phyloP scores from a whole-genome alignment of 495 filamentous ascomycete species.

The Echria macrotheca region DNA sequence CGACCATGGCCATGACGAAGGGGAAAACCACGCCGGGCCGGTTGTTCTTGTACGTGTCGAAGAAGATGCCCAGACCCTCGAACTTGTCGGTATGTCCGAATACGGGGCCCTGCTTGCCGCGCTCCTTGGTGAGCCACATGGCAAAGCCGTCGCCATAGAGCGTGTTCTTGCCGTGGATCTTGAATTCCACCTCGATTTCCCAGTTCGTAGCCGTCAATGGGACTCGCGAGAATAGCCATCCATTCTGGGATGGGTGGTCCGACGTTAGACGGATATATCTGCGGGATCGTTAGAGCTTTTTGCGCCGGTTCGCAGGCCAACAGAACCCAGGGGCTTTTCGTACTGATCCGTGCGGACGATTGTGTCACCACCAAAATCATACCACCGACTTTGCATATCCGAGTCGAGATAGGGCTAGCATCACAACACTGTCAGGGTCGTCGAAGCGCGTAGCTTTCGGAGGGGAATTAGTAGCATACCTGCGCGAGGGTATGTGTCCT shows the following conservation, averaged over 20 bases:
- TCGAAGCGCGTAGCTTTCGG: neutral
- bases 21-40: conserved; percentile 92
- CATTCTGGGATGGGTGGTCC: conserved; percentile 80
- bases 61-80: conserved; percentile 92
- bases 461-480: conserved; percentile 33
- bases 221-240: conserved; percentile 90
- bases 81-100: conserved; percentile 87
- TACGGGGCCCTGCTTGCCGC: conserved; percentile 73
- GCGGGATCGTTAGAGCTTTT: conserved; percentile 10
- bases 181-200: conserved; percentile 97
- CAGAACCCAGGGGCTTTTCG: conserved; percentile 12
- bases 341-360: conserved; percentile 91
- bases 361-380: conserved; percentile 96
- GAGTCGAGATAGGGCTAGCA: conserved; percentile 91
- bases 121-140: conserved; percentile 96
- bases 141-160: conserved; percentile 97
- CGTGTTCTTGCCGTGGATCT: conserved; percentile 66
- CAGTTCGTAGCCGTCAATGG: conserved; percentile 98
- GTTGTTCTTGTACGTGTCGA: conserved; percentile 99
- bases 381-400: conserved; percentile 99
- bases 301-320: neutral
- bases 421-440: conserved; percentile 4
- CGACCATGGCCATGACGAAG: conserved; percentile 98
- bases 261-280: conserved; percentile 91
- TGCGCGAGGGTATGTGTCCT: conserved; percentile 67